Percentiles rank a stretch among this genome's conserved stretches.
These are phyloP conservation scores for Kluyveromyces marxianus DNA, from an alignment of 1,139 yeast species.

Conservation along the genomic window DNA sequence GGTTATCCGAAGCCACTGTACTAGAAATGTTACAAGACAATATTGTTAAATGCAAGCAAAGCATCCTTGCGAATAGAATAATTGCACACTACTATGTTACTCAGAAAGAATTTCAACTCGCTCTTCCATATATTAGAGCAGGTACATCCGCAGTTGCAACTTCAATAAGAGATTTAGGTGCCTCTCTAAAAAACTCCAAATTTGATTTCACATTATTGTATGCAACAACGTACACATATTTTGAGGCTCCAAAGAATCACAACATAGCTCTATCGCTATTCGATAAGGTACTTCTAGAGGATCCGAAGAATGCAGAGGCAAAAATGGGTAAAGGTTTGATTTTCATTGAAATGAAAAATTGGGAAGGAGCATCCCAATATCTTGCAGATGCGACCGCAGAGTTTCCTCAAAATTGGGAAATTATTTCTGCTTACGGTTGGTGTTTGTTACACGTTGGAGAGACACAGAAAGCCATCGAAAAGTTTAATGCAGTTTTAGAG, in stretches of 20 bases:
- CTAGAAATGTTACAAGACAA: slow-evolving; percentile 50
- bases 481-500: slow-evolving; percentile 39
- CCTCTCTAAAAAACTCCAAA: slow-evolving; percentile 44
- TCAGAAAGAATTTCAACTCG: slow-evolving; percentile 56
- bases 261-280: slow-evolving; percentile 66
- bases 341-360: slow-evolving; percentile 55
- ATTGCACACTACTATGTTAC: slow-evolving; percentile 54
- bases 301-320: slow-evolving; percentile 52
- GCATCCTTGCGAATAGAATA: slow-evolving; percentile 59
- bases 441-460: slow-evolving; percentile 54
- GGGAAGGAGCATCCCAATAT: slow-evolving; percentile 44
- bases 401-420: slow-evolving; percentile 51
- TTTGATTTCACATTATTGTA: slow-evolving; percentile 56
- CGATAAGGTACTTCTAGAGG: slow-evolving; percentile 47
- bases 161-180: slow-evolving; percentile 40
- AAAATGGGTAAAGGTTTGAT: slow-evolving; percentile 78
- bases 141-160: slow-evolving; percentile 54
- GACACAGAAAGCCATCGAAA: slow-evolving; percentile 46
- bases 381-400: slow-evolving; percentile 44
- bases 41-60: slow-evolving; percentile 38
- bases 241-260: slow-evolving; percentile 86
- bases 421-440: slow-evolving; percentile 72
- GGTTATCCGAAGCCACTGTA: slow-evolving; percentile 43
- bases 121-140: slow-evolving; percentile 51
- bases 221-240: slow-evolving; percentile 73